Base-by-base conservation (phyloP, 73 alveolate species). In the Stentor roeselii region DNA sequence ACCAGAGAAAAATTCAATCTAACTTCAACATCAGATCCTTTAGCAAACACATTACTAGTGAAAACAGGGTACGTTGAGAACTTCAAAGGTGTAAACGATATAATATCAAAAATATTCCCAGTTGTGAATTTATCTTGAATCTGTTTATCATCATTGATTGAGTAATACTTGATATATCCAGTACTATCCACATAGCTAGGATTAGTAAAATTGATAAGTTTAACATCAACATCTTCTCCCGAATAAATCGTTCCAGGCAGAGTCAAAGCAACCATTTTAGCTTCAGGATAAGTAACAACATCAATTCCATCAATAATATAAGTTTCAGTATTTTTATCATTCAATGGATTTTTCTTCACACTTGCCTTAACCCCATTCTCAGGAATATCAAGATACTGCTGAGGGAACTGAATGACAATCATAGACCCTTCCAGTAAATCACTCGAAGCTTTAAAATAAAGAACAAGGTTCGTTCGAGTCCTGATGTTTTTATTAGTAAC, bases 241-340 rank as follows among this genome's bases (percentile, higher is more conserved):
- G 34, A 15, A 34, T 67, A 30, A 1, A 67, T 67, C 14, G 41
- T 32, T 34, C 41, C n/a, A 67, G 80, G 80, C 2, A 32, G 21
- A 1, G 80, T 67, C 41, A 67, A 67, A 67, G 80, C 80, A 21
- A 67, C 80, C 80, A 67, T 67, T 67, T 67, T 67, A 2, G 80
- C 80, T 67, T 21, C 42, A 21, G 80, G 80, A 67, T 67, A 67
- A 0, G 80, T 30, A n/a, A 67, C 80, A 15, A 67, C 41, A 11
- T 36, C 34, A 21, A 67, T 0, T 2, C 80, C 80, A 27, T 67
- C 42, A 11, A 34, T 67, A 27, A 67, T 67, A 67, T 21, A 67
- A 30, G 80, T 67, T 21, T 67, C 80, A 67, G 80, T 67, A 1
- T 3, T 2, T 0, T 36, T 67, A 67, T 2, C 34, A 21, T 3